phyloP scores from a whole-genome alignment of 2,329 filamentous ascomycete species.

The Curvularia lunata region DNA sequence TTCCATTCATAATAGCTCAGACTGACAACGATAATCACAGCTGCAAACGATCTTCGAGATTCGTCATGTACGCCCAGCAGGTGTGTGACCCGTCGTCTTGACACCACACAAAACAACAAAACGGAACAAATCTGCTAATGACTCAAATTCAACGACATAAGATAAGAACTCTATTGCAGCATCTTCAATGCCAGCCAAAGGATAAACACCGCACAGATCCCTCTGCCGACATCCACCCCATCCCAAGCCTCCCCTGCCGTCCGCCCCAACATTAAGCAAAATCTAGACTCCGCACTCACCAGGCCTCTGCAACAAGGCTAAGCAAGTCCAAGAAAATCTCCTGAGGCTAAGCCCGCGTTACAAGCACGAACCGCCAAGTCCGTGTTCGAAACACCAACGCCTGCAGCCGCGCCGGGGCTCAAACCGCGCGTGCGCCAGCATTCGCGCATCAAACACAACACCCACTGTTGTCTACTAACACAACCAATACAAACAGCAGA shows the following conservation, averaged over 20 bases:
- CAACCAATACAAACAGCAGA: conserved; percentile 5
- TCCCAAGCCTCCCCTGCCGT: not conserved
- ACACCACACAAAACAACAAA: not conserved
- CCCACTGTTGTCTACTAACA: conserved; percentile 9
- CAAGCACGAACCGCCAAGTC: conserved; percentile 23
- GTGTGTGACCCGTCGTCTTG: not conserved
- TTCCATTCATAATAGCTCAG: not conserved
- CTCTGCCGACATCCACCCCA: not conserved
- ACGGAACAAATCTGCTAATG: not conserved
- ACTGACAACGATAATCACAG: not conserved
- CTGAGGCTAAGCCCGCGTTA: not conserved
- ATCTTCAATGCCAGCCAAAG: not conserved
- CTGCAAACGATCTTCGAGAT: not conserved
- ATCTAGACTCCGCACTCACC: not conserved
- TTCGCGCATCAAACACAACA: conserved; percentile 34
- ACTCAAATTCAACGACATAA: no score
- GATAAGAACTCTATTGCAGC: not conserved
- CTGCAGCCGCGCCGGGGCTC: conserved; percentile 11
- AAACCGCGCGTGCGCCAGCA: conserved; percentile 37
- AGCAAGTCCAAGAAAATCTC: not conserved
- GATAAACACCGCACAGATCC: not conserved
- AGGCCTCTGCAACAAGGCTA: not conserved
- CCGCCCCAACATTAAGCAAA: not conserved
- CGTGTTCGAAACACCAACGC: conserved; percentile 34
- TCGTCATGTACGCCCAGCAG: not conserved